phyloP scores from a whole-genome alignment of 805 yeast genomes.

The Myxozyma mucilagina region DNA sequence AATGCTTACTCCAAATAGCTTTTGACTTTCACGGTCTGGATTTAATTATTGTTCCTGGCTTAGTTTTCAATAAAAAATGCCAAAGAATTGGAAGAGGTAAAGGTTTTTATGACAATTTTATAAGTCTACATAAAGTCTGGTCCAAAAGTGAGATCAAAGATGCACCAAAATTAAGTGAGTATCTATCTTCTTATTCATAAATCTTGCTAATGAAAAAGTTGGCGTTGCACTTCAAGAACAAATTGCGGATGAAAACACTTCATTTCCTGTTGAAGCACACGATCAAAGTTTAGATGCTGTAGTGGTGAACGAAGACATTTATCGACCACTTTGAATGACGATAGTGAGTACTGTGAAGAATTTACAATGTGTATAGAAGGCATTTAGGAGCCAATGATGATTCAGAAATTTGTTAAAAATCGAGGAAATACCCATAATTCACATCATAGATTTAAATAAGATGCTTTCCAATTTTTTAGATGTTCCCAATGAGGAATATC shows the following conservation, averaged over 20 bases:
- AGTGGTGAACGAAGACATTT: constrained; percentile 45
- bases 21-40: constrained; percentile 54
- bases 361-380: no score
- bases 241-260: constrained; percentile 36
- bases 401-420: background rate
- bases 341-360: background rate
- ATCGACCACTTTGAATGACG: background rate
- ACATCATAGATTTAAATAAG: background rate
- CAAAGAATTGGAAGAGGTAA: constrained; percentile 87
- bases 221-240: constrained; percentile 71
- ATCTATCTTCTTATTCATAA: background rate
- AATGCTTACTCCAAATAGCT: constrained; percentile 17
- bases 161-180: constrained; percentile 14
- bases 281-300: constrained; percentile 62
- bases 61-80: constrained; percentile 62
- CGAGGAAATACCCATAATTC: background rate
- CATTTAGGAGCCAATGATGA: background rate
- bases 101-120: constrained; percentile 84
- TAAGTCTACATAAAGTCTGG: constrained; percentile 51
- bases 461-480: background rate
- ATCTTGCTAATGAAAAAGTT: constrained; percentile 34
- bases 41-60: constrained; percentile 78
- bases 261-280: constrained; percentile 56
- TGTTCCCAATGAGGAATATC: constrained; percentile 4
- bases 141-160: background rate